Conservation (phyloP, 1,284 basidiomycete genomes). For the Tranzscheliella williamsii region DNA sequence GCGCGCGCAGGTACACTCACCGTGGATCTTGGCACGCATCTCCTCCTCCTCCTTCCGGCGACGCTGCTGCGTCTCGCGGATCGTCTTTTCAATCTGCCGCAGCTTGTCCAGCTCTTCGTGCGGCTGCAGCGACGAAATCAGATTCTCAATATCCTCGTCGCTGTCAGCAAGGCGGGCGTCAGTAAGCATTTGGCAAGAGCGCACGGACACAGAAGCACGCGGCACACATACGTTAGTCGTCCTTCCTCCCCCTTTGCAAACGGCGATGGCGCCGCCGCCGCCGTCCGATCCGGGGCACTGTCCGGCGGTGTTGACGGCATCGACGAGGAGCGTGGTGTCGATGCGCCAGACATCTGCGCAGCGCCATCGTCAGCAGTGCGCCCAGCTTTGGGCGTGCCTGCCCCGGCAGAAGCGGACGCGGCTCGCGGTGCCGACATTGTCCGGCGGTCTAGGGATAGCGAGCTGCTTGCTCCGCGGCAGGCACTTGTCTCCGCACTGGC, state of each 20-base stretch:
- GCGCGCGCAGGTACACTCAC: neutral
- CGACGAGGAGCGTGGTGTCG: no score
- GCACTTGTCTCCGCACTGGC: no score
- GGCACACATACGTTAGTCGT: neutral
- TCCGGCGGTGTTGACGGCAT: no score
- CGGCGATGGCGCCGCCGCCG: no score
- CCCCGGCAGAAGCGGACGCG: no score
- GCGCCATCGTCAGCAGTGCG: no score
- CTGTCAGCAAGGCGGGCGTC: constrained; percentile 7
- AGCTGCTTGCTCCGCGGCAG: no score
- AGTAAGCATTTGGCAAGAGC: neutral
- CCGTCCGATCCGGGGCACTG: no score
- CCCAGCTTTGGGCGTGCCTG: no score
- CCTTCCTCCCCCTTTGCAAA: neutral
- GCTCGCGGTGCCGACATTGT: no score
- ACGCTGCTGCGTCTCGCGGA: constrained; percentile 26
- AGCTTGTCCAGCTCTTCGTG: constrained; percentile 31
- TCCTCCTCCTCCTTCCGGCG: constrained; percentile 15
- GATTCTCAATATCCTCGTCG: constrained; percentile 33
- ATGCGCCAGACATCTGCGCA: no score
- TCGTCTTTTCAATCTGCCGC: constrained; percentile 26
- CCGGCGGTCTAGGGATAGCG: no score
- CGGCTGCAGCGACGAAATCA: constrained; percentile 29
- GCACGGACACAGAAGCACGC: neutral
- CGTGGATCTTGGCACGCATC: constrained; percentile 25